phyloP scores from a whole-genome alignment of 2,329 filamentous ascomycete species.

The Macrophomina pseudophaseolina region DNA sequence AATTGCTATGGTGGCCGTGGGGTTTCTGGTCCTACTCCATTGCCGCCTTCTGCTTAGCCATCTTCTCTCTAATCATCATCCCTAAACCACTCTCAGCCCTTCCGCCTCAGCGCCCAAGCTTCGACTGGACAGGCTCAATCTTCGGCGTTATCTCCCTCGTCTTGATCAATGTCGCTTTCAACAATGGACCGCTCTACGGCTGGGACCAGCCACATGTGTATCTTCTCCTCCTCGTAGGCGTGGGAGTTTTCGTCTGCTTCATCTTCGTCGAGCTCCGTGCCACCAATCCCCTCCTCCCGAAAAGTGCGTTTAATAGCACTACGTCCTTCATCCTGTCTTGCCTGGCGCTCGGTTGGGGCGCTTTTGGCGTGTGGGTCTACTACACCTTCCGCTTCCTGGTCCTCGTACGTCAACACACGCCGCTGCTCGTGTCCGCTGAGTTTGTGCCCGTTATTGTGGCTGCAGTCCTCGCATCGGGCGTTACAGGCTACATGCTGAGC shows the following conservation, averaged over 20 bases:
- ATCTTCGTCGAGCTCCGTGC: conserved; percentile 38
- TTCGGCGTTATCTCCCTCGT: conserved; percentile 35
- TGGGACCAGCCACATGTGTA: conserved; percentile 37
- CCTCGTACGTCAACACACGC: conserved; percentile 38
- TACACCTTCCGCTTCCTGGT: conserved; percentile 44
- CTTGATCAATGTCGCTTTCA: conserved; percentile 39
- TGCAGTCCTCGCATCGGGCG: conserved; percentile 42
- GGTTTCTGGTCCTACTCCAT: conserved; percentile 35
- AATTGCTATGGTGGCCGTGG: conserved; percentile 42
- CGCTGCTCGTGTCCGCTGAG: conserved; percentile 41
- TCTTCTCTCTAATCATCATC: conserved; percentile 30
- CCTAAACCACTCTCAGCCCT: conserved; percentile 30
- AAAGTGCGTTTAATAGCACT: conserved; percentile 37
- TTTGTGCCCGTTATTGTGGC: conserved; percentile 41
- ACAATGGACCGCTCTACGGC: conserved; percentile 37
- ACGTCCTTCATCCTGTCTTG: conserved; percentile 37
- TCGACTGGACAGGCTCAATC: conserved; percentile 36
- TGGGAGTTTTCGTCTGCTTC: conserved; percentile 34
- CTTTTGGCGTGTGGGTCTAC: conserved; percentile 44
- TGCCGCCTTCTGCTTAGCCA: conserved; percentile 29
- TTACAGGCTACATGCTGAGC: conserved; percentile 45
- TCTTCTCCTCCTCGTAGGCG: conserved; percentile 37
- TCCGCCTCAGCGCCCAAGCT: conserved; percentile 30
- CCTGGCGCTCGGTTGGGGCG: conserved; percentile 38
- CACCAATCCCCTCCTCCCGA: conserved; percentile 36